These are phyloP conservation scores for Mycosarcoma maydis DNA, from an alignment of 1,284 basidiomycete species.

Conservation along the genomic window DNA sequence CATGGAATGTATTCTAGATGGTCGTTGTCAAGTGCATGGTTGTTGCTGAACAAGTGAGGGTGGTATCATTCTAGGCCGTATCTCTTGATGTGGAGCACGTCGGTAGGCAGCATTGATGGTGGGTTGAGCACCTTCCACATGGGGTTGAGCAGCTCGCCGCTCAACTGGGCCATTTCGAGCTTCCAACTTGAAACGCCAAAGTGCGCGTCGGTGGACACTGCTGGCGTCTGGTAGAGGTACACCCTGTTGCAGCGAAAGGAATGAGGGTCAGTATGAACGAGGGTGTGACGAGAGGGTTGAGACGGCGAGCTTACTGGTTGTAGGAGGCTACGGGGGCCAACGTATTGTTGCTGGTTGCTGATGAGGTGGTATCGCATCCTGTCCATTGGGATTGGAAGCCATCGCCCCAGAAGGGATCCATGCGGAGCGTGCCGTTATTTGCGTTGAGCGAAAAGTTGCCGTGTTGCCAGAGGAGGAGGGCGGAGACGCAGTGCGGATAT, in stretches of 20 bases:
- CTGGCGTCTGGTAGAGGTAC: constrained; percentile 18
- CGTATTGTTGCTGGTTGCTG: constrained; percentile 25
- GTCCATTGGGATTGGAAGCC: constrained; percentile 30
- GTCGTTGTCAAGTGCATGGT: too few species aligned
- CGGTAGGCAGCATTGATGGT: constrained; percentile 54
- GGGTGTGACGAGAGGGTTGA: not conserved
- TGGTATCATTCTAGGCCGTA: constrained; percentile 24
- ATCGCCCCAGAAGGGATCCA: constrained; percentile 30
- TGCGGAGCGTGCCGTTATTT: constrained; percentile 26
- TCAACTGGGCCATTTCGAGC: constrained; percentile 25
- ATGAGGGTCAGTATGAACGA: not conserved
- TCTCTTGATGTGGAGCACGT: constrained; percentile 43
- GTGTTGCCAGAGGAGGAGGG: constrained; percentile 26
- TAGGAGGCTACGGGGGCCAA: constrained; percentile 23
- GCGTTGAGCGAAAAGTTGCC: constrained; percentile 25
- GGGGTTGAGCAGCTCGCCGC: constrained; percentile 22
- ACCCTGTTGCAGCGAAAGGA: not conserved
- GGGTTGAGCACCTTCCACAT: constrained; percentile 54
- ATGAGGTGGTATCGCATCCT: constrained; percentile 26
- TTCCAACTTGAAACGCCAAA: constrained; percentile 19
- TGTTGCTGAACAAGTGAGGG: too few species aligned
- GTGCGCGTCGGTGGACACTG: constrained; percentile 12
- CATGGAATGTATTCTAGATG: too few species aligned
- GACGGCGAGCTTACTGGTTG: constrained; percentile 9
- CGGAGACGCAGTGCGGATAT: constrained; percentile 18